Conservation (phyloP, 1,284 basidiomycete species). For the Papiliotrema flavescens region DNA sequence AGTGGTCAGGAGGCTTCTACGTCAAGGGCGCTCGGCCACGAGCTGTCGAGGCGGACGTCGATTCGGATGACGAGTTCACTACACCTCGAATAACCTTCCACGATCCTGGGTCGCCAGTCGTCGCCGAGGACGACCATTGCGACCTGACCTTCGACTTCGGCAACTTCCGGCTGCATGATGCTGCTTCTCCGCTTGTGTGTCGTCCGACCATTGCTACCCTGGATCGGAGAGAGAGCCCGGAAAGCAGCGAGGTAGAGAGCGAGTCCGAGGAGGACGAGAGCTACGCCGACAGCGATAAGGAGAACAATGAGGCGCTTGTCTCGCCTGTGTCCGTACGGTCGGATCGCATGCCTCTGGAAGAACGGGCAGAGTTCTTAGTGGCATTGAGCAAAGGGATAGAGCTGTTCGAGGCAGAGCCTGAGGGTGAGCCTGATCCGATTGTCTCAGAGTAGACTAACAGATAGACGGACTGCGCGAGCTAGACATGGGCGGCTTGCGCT, state of each 20-base stretch:
- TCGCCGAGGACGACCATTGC: conserved; percentile 1
- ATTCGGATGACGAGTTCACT: not conserved
- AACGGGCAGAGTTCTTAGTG: no score
- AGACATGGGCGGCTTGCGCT: conserved; percentile 35
- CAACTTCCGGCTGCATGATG: conserved; percentile 8
- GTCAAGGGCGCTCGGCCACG: not conserved
- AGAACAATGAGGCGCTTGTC: conserved; percentile 22
- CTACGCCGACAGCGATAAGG: conserved; percentile 37
- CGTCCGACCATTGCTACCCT: not conserved
- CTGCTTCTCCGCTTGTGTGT: not conserved
- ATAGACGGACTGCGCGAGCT: conserved; percentile 14
- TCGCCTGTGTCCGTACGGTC: not conserved
- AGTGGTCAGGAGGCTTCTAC: not conserved
- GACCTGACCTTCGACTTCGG: conserved; percentile 18
- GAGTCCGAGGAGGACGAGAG: conserved; percentile 9
- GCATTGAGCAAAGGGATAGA: no score
- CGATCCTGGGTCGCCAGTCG: not conserved
- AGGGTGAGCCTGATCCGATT: conserved; percentile 3
- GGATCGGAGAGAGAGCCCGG: no score
- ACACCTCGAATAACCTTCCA: not conserved
- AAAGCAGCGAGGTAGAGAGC: not conserved
- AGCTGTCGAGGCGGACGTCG: not conserved
- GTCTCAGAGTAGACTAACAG: not conserved
- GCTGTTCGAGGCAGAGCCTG: conserved; percentile 9
- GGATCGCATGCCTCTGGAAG: not conserved